Evolutionary conservation across 768 basidiomycete species (phyloP).

Genomic region (Candolleomyces efflorescens): DNA sequence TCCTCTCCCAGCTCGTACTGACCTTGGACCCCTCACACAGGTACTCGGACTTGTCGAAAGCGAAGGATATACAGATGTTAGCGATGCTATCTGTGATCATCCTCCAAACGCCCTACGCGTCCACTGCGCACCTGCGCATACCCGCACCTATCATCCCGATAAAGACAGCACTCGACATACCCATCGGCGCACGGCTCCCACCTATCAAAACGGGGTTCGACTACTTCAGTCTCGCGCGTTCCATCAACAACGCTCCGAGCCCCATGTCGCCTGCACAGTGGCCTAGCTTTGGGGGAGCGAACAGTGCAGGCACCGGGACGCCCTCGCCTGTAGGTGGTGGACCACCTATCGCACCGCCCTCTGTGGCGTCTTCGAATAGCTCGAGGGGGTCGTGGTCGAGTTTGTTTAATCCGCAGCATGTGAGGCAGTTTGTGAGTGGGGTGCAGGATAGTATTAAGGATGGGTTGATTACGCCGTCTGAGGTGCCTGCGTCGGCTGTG

Average conservation of each 20-base stretch:
- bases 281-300: too few relatives aligned
- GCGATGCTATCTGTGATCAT: slow-evolving; percentile 73
- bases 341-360: slow-evolving; percentile 31
- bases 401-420: slow-evolving; percentile 60
- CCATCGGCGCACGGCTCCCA: slow-evolving; percentile 5
- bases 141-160: slow-evolving; percentile 2
- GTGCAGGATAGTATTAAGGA: slow-evolving; percentile 49
- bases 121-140: neutral
- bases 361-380: slow-evolving; percentile 50
- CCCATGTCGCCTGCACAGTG: slow-evolving; percentile 47
- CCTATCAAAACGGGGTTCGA: slow-evolving; percentile 34
- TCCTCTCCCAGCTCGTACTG: neutral
- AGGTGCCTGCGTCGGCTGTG: slow-evolving; percentile 12
- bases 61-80: slow-evolving; percentile 76
- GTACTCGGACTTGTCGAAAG: slow-evolving; percentile 35
- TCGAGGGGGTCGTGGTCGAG: slow-evolving; percentile 82
- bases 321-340: slow-evolving; percentile 32
- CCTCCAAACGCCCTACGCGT: slow-evolving; percentile 41
- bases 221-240: slow-evolving; percentile 53
- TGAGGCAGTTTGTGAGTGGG: slow-evolving; percentile 68
- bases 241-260: slow-evolving; percentile 30
- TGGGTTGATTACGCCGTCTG: slow-evolving; percentile 35
- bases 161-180: slow-evolving; percentile 3
- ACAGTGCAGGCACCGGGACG: slow-evolving; percentile 28
- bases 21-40: slow-evolving; percentile 20